Evolutionary conservation across 129 eudicot genomes (phyloP), one percentile per base, ranked within the genome.

Genomic region (Flaveria brownii): DNA sequence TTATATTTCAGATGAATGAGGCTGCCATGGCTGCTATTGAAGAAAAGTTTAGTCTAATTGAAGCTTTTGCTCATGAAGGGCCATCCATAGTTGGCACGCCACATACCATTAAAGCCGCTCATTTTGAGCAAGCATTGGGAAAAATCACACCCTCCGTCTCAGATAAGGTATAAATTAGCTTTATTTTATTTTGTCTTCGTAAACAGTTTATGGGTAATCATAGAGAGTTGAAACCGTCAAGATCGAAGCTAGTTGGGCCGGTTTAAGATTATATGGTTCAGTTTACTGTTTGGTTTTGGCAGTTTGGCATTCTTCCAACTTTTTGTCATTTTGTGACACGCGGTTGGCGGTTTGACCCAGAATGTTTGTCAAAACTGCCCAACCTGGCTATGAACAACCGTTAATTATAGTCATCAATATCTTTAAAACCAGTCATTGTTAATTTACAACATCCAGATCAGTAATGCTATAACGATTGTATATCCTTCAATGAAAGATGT

Each of bases 101-200:
- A 63, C 76, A 55, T 70, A 87, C 90, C 5, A 84, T 94, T 68
- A 91, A 87, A 85, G 84, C 82, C 2, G 22, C 2, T 51, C 98
- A 93, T 87, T 88, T 93, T 81, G 80, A 78, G 81, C 83, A 23
- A 71, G 98, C 97, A 10, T 76, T 88, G 77, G 50, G 77, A 56
- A 90, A 84, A 81, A 76, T 87, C 42, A 54, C 88, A 1, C 98
- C 96, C 39, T 94, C 97, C 7, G 96, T 94, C 23, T 94, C 98
- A 12, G 85, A 82, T 14, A 76, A 84, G 96, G 98, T 93, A 82
- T 16, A 23, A 18, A 56, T 54, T 73, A 12, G n/a, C 30, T 16
- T 55, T 51, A 33, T 33, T 28, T 14, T 2, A 9, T 77, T 23
- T n/a, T n/a, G 60, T 70, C 74, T 26, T 33, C 42, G 0, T 26